Evolutionary conservation across 495 filamentous ascomycete species (phyloP).

Genomic region (Annulohypoxylon moriforme): DNA sequence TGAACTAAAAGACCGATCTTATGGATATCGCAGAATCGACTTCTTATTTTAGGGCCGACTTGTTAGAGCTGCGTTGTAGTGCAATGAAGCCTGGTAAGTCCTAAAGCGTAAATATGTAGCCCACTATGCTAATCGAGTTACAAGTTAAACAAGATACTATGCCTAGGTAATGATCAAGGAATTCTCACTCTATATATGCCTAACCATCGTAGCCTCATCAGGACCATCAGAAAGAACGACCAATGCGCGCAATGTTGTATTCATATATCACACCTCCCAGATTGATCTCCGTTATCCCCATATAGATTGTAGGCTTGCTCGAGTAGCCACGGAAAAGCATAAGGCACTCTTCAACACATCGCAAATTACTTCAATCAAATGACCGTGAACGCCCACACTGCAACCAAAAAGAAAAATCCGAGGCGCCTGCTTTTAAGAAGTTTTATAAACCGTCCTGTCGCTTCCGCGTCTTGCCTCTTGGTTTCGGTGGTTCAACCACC

Average conservation of each 20-base stretch:
- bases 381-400: neutral
- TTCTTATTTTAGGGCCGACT: neutral
- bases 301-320: neutral
- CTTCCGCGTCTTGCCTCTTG: conserved; percentile 38
- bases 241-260: neutral
- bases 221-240: neutral
- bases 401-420: neutral
- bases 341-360: neutral
- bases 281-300: neutral
- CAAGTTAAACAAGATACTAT: neutral
- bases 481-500: conserved; percentile 3
- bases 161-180: neutral
- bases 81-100: neutral
- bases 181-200: neutral
- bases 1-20: too few species aligned
- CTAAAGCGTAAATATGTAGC: neutral
- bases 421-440: neutral
- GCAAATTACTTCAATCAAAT: neutral
- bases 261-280: neutral
- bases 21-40: neutral
- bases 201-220: too few species aligned
- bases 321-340: neutral
- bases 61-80: neutral
- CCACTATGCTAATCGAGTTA: neutral
- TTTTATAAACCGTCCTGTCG: conserved; percentile 19